Percentiles rank a stretch among this genome's conserved stretches.
These are phyloP conservation scores for Verbena officinalis DNA, from an alignment of 257 asterid genomes.

Conservation along the genomic window DNA sequence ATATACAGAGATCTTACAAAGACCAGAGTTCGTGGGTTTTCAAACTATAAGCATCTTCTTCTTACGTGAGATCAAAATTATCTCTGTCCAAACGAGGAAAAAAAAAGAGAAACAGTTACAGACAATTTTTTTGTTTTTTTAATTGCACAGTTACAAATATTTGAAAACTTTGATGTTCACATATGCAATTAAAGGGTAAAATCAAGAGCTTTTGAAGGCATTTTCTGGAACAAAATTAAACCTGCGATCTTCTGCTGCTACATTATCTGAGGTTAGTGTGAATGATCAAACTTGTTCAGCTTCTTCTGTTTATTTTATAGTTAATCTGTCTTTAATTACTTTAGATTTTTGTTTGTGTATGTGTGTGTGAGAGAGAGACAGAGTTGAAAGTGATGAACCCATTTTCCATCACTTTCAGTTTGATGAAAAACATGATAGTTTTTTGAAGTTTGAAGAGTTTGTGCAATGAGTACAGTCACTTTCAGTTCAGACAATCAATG, in stretches of 20 bases:
- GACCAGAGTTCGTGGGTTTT: neutral
- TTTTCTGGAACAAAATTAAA: neutral
- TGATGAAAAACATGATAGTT: neutral
- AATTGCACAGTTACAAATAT: neutral
- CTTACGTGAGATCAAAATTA: neutral
- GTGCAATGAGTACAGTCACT: slow-evolving; percentile 22
- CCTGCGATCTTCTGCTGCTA: slow-evolving; percentile 12
- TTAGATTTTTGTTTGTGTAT: neutral
- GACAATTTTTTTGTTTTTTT: neutral
- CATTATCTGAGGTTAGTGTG: slow-evolving; percentile 25
- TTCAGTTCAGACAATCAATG: slow-evolving; percentile 28
- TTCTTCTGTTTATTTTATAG: neutral
- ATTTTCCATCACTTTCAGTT: slow-evolving; percentile 5
- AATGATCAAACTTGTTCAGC: no score
- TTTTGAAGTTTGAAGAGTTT: slow-evolving; percentile 12
- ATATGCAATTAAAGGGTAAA: neutral
- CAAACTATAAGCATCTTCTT: slow-evolving; percentile 5
- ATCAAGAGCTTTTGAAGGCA: neutral
- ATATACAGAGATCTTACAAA: neutral
- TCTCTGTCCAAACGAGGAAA: neutral
- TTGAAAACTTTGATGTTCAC: slow-evolving; percentile 5
- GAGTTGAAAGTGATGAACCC: neutral
- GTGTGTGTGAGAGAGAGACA: no score
- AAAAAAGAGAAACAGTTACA: no score
- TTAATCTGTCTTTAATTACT: neutral